Evolutionary conservation across 2,329 filamentous ascomycete genomes (phyloP).

Genomic region (Nigrospora oryzae): DNA sequence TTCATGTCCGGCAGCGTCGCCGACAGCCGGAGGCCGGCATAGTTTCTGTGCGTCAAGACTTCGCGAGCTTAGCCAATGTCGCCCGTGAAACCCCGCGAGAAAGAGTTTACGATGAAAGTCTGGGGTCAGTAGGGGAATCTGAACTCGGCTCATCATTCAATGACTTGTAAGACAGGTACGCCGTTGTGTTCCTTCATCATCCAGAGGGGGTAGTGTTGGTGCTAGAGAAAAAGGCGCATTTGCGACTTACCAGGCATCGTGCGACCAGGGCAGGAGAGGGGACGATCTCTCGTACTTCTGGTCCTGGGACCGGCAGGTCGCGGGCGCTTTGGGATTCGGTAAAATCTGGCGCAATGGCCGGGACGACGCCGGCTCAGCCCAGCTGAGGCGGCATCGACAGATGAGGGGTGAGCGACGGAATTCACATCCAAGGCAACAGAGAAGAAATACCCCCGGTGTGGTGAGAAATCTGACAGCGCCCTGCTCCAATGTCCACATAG

Average conservation of each 20-base stretch:
- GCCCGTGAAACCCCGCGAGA: background rate
- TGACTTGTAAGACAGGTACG: background rate
- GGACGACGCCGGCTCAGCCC: too few species aligned
- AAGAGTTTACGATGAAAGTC: background rate
- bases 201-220: background rate
- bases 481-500: too few species aligned
- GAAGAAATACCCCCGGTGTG: too few species aligned
- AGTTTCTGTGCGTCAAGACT: background rate
- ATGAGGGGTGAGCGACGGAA: too few species aligned
- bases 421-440: too few species aligned
- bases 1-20: background rate
- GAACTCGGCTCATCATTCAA: conserved; percentile 1
- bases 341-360: too few species aligned
- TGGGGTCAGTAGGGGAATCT: conserved; percentile 1
- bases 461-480: too few species aligned
- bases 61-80: too few species aligned
- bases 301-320: background rate
- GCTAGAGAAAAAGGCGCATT: background rate
- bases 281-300: background rate
- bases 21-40: background rate
- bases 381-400: too few species aligned
- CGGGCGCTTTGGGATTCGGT: too few species aligned
- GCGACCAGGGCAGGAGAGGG: background rate
- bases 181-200: background rate
- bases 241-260: background rate